Conservation (phyloP, 192 early-diverging fungal species). For the Backusella tarrabulga region DNA sequence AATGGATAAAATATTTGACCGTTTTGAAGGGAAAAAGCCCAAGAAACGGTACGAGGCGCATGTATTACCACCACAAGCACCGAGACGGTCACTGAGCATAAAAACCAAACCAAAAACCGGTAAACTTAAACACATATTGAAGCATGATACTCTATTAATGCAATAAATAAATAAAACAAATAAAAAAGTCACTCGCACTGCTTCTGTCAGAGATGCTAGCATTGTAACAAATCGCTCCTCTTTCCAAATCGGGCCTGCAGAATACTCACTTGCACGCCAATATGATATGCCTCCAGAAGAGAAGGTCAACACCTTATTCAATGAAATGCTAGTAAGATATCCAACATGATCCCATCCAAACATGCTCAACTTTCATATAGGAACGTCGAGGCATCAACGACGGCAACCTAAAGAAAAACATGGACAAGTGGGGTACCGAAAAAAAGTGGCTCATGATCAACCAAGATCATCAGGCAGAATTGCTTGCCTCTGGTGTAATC, state of each 20-base stretch:
- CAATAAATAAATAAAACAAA: neutral
- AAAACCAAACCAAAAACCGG: neutral
- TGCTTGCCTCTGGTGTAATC: conserved; percentile 23
- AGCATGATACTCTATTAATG: neutral
- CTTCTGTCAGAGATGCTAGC: neutral
- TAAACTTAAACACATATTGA: neutral
- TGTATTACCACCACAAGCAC: neutral
- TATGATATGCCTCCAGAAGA: conserved; percentile 36
- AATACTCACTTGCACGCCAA: neutral
- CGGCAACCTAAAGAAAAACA: conserved; percentile 37
- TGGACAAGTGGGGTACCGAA: conserved; percentile 40
- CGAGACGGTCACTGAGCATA: neutral
- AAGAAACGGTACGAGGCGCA: neutral
- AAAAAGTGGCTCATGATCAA: conserved; percentile 59
- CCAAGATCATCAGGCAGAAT: conserved; percentile 46
- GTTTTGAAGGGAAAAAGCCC: neutral
- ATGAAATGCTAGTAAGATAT: conserved; percentile 51
- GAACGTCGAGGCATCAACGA: conserved; percentile 52
- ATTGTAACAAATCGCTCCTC: conserved; percentile 4
- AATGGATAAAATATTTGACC: conserved; percentile 8
- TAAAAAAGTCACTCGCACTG: neutral
- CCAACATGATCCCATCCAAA: neutral
- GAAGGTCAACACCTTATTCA: conserved; percentile 49
- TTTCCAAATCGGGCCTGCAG: neutral
- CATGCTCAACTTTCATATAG: conserved; percentile 23